phyloP scores from a whole-genome alignment of 129 eudicot species.

The Lonicera japonica region DNA sequence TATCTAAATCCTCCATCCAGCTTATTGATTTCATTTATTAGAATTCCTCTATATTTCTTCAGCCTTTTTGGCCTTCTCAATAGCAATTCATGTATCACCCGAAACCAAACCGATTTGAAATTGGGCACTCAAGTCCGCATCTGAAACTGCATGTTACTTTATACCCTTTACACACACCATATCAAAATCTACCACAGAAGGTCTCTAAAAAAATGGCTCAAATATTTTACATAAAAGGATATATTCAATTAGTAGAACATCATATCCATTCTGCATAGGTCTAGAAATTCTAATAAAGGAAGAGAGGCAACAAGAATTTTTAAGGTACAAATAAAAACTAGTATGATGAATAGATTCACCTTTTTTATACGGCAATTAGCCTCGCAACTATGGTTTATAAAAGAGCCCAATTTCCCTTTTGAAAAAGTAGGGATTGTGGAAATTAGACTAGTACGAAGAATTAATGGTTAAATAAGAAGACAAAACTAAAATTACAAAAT shows the following conservation, averaged over 20 bases:
- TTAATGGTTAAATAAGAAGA: neutral
- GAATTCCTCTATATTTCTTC: too few relatives aligned
- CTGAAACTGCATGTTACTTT: too few relatives aligned
- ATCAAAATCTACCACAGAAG: too few relatives aligned
- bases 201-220: too few relatives aligned
- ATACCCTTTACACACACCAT: too few relatives aligned
- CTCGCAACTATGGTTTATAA: constrained; percentile 95
- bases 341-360: constrained; percentile 36
- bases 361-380: constrained; percentile 96
- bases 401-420: constrained; percentile 95
- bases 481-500: constrained; percentile 2
- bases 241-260: neutral
- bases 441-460: neutral
- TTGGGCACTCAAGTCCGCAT: too few relatives aligned
- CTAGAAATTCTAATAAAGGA: neutral
- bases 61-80: too few relatives aligned
- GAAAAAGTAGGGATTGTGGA: constrained; percentile 17
- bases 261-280: neutral
- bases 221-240: neutral
- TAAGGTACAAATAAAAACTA: neutral
- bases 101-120: too few relatives aligned
- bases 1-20: too few relatives aligned
- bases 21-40: too few relatives aligned
- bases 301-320: neutral
- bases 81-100: too few relatives aligned